Conservation (phyloP, 148 eudicot genomes). For the Persicaria tinctoria region DNA sequence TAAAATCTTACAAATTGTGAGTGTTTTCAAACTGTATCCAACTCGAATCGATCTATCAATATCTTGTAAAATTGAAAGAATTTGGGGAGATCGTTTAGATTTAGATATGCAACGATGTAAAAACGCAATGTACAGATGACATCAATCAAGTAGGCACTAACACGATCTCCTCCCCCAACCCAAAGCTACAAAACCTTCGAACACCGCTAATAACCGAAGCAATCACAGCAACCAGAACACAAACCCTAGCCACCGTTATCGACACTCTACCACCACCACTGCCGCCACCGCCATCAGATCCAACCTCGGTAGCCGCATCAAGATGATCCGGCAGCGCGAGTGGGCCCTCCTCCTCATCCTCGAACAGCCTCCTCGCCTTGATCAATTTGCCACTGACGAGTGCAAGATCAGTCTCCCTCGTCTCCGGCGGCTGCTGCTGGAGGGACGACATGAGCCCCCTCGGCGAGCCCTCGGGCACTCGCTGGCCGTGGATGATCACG, state of each 20-base stretch:
- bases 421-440: background rate
- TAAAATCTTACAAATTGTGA: too few species aligned
- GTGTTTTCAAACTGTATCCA: too few species aligned
- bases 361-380: background rate
- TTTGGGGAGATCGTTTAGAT: background rate
- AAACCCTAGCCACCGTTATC: background rate
- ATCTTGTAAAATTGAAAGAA: too few species aligned
- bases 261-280: background rate
- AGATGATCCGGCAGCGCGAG: background rate
- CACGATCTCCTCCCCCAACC: slow-evolving; percentile 3
- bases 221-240: background rate
- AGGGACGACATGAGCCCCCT: background rate
- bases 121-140: background rate
- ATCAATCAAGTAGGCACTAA: slow-evolving; percentile 7
- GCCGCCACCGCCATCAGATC: background rate
- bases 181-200: background rate
- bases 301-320: background rate
- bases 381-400: background rate
- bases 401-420: background rate
- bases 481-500: background rate
- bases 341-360: background rate
- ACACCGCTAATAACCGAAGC: background rate
- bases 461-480: background rate
- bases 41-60: too few species aligned
- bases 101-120: background rate